Evolutionary conservation across 805 yeast species (phyloP), one percentile per base, ranked within the genome.

Genomic region (Alloascoidea africana): DNA sequence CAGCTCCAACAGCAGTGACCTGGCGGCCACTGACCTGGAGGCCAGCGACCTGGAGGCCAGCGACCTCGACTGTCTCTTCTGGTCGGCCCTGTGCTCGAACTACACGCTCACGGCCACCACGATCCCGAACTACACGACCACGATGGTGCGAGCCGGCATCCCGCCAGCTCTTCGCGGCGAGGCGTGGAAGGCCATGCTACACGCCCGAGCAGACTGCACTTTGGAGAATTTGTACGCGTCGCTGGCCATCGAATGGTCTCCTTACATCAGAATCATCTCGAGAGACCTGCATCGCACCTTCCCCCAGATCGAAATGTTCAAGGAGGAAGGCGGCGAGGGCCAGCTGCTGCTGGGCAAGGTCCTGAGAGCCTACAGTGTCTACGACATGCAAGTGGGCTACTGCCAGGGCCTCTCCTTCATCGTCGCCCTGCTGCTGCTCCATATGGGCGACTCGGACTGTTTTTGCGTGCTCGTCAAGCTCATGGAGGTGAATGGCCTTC

Each of bases 351-450:
- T 75, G 40, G 73, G 72, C 30, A 65, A 66, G 17, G 66, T 75
- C 18, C 57, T 75, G 42, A 70, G 75, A 40, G 81, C 78, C 1
- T 75, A 69, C 46, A 71, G 76, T 36, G 69, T 73, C 44, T 75
- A 71, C 48, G 81, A 75, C 53, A 64, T 65, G 38, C 77, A 74
- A 45, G 68, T 75, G 44, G 83, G 83, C 6, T 75, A 75, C 48
- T 75, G 83, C 50, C 83, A 75, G 51, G 83, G 83, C 4, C 55
- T 76, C 14, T 65, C 76, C 16, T 76, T 76, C 46, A 55, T 75
- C 34, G 79, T 73, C 8, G 80, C 78, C 2, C 73, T 75, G 3
- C 55, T 75, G 30, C 59, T 68, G 41, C 63, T 63, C 47, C 66
- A 64, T 40, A 60, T 60, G 52, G 48, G 48, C 34, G 59, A 55